Evolutionary conservation across 495 filamentous ascomycete species (phyloP).

Genomic region (Aspergillus heteromorphus): DNA sequence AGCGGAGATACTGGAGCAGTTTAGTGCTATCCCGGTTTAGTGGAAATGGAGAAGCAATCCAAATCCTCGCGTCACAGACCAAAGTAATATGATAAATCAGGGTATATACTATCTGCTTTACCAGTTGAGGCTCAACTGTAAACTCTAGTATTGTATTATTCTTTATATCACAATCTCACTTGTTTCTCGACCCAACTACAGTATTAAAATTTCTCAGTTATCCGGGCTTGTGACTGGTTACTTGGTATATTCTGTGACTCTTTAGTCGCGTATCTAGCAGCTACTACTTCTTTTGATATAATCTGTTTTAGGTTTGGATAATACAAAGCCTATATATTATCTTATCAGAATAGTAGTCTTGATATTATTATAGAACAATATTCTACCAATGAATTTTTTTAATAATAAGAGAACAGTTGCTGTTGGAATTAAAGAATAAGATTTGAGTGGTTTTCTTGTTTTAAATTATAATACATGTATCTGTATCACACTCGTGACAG

Average conservation of each 20-base stretch:
- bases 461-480: neutral
- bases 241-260: neutral
- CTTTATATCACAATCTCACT: too few relatives aligned
- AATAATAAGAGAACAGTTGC: neutral
- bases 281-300: neutral
- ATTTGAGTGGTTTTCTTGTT: neutral
- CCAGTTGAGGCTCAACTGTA: too few relatives aligned
- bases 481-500: neutral
- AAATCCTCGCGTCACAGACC: too few relatives aligned
- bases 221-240: neutral
- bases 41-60: too few relatives aligned
- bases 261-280: neutral
- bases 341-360: neutral
- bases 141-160: too few relatives aligned
- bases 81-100: too few relatives aligned
- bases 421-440: neutral
- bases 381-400: neutral
- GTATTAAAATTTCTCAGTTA: neutral
- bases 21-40: too few relatives aligned
- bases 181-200: too few relatives aligned
- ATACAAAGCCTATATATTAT: neutral
- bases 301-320: neutral
- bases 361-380: neutral
- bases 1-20: too few relatives aligned
- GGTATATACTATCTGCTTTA: too few relatives aligned